phyloP scores from a whole-genome alignment of 2,329 filamentous ascomycete species.

The Talaromyces piceae region DNA sequence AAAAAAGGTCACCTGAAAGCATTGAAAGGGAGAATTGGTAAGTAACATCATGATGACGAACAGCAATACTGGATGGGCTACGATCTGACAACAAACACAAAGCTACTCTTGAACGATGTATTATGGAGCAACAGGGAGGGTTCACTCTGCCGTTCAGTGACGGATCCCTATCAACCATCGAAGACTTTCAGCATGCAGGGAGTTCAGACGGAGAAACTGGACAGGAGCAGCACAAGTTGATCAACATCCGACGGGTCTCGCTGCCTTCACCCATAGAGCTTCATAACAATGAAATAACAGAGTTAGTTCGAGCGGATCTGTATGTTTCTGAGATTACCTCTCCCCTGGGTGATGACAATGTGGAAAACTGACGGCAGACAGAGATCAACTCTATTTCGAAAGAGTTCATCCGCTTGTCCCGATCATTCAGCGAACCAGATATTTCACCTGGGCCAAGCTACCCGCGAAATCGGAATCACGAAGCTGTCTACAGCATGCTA shows the following conservation, averaged over 20 bases:
- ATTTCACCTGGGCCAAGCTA: conserved; percentile 76
- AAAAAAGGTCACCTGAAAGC: conserved; percentile 86
- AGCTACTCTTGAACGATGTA: conserved; percentile 22
- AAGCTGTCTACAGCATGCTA: conserved; percentile 81
- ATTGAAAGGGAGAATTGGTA: conserved; percentile 22
- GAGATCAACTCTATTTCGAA: conserved; percentile 79
- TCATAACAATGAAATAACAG: conserved; percentile 6
- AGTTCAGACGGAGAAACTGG: conserved; percentile 7
- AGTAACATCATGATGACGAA: neutral
- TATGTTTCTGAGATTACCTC: conserved; percentile 3
- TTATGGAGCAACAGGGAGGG: conserved; percentile 20
- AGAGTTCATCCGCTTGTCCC: conserved; percentile 80
- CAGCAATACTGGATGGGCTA: neutral
- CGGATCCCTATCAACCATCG: conserved; percentile 4
- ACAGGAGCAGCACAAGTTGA: neutral
- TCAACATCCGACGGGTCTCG: neutral
- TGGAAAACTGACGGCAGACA: conserved; percentile 25
- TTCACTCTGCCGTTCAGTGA: conserved; percentile 13
- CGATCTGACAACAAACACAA: conserved; percentile 2
- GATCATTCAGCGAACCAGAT: conserved; percentile 83
- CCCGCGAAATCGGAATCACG: conserved; percentile 74
- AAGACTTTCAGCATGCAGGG: conserved; percentile 3
- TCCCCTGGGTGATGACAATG: neutral
- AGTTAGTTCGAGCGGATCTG: conserved; percentile 13
- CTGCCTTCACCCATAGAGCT: conserved; percentile 7